Evolutionary conservation across 768 basidiomycete species (phyloP).

Genomic region (Collybia nuda): DNA sequence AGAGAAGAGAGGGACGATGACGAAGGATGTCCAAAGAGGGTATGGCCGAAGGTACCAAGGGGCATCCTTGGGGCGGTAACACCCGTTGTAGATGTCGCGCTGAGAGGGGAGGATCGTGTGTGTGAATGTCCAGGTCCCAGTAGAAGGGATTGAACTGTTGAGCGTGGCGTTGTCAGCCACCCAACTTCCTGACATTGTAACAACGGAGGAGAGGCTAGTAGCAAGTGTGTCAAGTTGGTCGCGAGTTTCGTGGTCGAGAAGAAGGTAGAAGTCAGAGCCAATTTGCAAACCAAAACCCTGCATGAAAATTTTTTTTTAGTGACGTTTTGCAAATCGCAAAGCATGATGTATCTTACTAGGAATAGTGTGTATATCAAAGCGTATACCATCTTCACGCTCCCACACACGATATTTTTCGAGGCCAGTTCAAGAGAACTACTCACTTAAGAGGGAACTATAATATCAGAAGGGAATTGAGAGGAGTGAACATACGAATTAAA

Average conservation of each 20-base stretch:
- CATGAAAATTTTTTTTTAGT: not conserved
- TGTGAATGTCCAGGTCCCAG: slow-evolving; percentile 68
- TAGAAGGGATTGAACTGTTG: slow-evolving; percentile 41
- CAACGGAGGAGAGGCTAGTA: slow-evolving; percentile 43
- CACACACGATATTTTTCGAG: slow-evolving; percentile 83
- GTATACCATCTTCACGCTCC: slow-evolving; percentile 86
- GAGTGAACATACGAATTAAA: slow-evolving; percentile 59
- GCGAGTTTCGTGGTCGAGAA: slow-evolving; percentile 62
- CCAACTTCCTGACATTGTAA: slow-evolving; percentile 67
- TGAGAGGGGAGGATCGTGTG: slow-evolving; percentile 45
- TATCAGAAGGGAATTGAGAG: not conserved
- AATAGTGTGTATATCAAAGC: slow-evolving; percentile 87
- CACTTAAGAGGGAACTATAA: slow-evolving; percentile 36
- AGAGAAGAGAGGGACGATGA: slow-evolving; percentile 78
- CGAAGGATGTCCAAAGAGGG: slow-evolving; percentile 73
- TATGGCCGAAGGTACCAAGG: slow-evolving; percentile 83
- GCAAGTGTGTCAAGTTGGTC: slow-evolving; percentile 53
- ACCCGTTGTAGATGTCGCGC: slow-evolving; percentile 59
- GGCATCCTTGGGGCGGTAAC: slow-evolving; percentile 63
- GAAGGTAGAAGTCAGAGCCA: slow-evolving; percentile 76
- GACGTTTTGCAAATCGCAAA: slow-evolving; percentile 56
- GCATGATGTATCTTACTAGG: slow-evolving; percentile 63
- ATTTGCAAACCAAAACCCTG: slow-evolving; percentile 83
- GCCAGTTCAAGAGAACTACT: slow-evolving; percentile 83
- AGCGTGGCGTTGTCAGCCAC: slow-evolving; percentile 52